Evolutionary conservation across 2,329 filamentous ascomycete genomes (phyloP).

Genomic region (Dactylellina sp.): DNA sequence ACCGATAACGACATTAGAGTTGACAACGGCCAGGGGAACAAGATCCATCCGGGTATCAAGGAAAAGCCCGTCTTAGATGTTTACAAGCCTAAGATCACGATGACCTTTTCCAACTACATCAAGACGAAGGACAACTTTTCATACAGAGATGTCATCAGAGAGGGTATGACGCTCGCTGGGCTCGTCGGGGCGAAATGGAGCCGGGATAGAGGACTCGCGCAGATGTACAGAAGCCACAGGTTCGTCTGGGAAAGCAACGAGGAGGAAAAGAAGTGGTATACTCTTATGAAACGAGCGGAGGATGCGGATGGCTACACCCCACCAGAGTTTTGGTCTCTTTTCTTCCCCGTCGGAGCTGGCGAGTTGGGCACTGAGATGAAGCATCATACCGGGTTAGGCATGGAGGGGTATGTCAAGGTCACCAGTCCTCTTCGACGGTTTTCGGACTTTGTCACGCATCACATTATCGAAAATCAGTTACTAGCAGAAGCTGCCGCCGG

Average conservation of each 20-base stretch:
- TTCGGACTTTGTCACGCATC: slow-evolving; percentile 73
- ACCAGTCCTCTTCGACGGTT: slow-evolving; percentile 76
- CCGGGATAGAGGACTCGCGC: slow-evolving; percentile 69
- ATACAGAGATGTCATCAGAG: slow-evolving; percentile 42
- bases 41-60: slow-evolving; percentile 41
- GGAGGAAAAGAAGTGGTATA: slow-evolving; percentile 66
- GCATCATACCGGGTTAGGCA: slow-evolving; percentile 19
- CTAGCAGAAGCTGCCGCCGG: slow-evolving; percentile 57
- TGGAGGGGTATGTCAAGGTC: slow-evolving; percentile 72
- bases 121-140: slow-evolving; percentile 55
- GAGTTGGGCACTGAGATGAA: slow-evolving; percentile 10
- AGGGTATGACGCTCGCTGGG: slow-evolving; percentile 72
- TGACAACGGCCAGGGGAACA: slow-evolving; percentile 38
- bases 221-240: slow-evolving; percentile 69
- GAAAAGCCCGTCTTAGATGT: slow-evolving; percentile 50
- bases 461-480: slow-evolving; percentile 74
- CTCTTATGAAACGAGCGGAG: slow-evolving; percentile 14
- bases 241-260: slow-evolving; percentile 64
- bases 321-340: slow-evolving; percentile 32
- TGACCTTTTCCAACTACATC: slow-evolving; percentile 4
- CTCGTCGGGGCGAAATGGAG: slow-evolving; percentile 74
- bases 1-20: slow-evolving; percentile 1
- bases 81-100: slow-evolving; percentile 57
- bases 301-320: slow-evolving; percentile 28
- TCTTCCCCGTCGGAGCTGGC: slow-evolving; percentile 22